phyloP scores from a whole-genome alignment of 495 filamentous ascomycete species.

The Aspergillus cavernicola region DNA sequence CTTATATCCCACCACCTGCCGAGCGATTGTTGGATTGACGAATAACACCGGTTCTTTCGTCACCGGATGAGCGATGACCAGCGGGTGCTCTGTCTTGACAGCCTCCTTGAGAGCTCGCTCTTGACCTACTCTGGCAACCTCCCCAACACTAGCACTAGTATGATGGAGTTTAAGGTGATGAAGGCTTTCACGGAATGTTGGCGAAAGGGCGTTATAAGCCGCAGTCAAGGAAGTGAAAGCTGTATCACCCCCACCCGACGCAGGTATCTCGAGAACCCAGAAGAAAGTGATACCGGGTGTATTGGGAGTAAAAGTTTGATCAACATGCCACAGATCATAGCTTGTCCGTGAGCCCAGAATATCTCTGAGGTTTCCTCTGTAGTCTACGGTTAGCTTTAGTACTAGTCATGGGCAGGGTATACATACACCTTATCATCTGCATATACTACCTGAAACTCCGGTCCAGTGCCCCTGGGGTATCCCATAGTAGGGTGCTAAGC shows the following conservation, averaged over 20 bases:
- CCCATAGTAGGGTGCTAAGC: constrained; percentile 11
- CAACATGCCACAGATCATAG: constrained; percentile 15
- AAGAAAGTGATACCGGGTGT: constrained; percentile 11
- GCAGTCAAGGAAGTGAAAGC: constrained; percentile 9
- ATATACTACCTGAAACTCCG: constrained; percentile 12
- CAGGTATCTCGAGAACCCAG: constrained; percentile 8
- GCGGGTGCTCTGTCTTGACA: constrained; percentile 12
- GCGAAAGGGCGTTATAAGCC: constrained; percentile 10
- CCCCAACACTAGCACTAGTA: constrained; percentile 12
- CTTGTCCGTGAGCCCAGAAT: constrained; percentile 11
- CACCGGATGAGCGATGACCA: constrained; percentile 9
- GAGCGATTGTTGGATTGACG: constrained; percentile 13
- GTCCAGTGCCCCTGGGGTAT: constrained; percentile 10
- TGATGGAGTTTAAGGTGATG: constrained; percentile 8
- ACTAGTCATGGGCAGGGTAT: too few species aligned
- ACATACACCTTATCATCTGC: constrained; percentile 13
- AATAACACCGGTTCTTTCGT: constrained; percentile 11
- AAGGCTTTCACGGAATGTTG: constrained; percentile 6
- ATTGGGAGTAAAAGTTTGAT: constrained; percentile 12
- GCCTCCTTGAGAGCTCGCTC: constrained; percentile 12
- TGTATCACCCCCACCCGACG: constrained; percentile 10
- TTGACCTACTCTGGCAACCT: constrained; percentile 9
- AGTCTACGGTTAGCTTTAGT: background rate
- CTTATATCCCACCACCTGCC: constrained; percentile 11
- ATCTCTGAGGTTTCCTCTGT: constrained; percentile 8